Base-by-base conservation (phyloP, 495 filamentous ascomycete species). In the Aspergillus affinis region DNA sequence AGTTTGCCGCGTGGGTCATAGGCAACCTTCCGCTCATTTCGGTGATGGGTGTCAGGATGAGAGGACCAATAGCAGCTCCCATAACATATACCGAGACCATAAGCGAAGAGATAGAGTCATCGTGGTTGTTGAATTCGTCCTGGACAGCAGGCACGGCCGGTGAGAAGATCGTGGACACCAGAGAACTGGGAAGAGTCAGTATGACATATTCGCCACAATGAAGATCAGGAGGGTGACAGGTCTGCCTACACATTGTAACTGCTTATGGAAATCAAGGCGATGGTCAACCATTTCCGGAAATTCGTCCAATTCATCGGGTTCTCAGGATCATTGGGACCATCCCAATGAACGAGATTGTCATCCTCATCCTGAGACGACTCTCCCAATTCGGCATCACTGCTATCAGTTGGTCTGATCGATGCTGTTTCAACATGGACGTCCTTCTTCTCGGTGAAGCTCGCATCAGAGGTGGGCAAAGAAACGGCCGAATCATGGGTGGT, bases 161-260 rank as follows among this genome's bases (percentile, higher is more conserved):
- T 0, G 84, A 81, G 32, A 88, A 75, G 58, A 86, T 84, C 0
- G 83, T 84, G 1, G 82, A 85, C 0, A 83, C 83, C 47, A 86
- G 76, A 0, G 71, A 73, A 0, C 71, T 76, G 30, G 7, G 21
- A 51, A 70, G 10, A 72, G 53, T 32, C 6, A 50, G 59, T 15
- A 23, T 26, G 36, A 20, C 7, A 57, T 23, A 15, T 20, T 29
- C 32, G 57, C 7, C 17, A 49, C 18, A 27, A 29, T 78, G 63
- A 18, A 76, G 67, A 3, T 17, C 6, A 70, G 57, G 48, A 80
- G 36, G 30, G 30, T 41, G 36, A 15, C 36, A 41, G 36, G 29
- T 32, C 29, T 32, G 29, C 56, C 27, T 82, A 62, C 82, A 82
- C 60, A 72, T 66, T 18, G 69, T 71, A 61, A 71, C 74, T 48